Evolutionary conservation across 169 alveolate species (phyloP), one percentile per base, ranked within the genome.

Genomic region (Ichthyophthirius multifiliis): DNA sequence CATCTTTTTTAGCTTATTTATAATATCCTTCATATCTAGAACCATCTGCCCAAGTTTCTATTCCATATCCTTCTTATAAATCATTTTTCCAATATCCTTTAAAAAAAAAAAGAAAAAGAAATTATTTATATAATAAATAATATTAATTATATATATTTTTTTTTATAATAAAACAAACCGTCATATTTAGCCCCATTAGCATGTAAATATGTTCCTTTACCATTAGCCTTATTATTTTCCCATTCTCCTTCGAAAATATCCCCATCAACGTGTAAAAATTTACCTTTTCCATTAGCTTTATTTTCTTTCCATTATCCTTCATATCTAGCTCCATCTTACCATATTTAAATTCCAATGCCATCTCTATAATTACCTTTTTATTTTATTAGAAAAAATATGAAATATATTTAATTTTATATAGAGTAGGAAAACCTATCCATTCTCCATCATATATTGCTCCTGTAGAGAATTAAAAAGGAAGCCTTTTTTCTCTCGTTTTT

Each of bases 291-390:
- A 80, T 88, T 83, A 23, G 89, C 87, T 74, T 88, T 84, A 44
- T 88, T 81, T 43, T 88, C 80, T 48, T 63, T 46, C 93, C 93
- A 88, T 35, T 84, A 65, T 3, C 93, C 93, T 75, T 88, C 93
- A 76, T 88, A 88, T 48, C 75, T 67, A 12, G 87, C 85, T 0
- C 90, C 90, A 71, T 80, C 85, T 7, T 89, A 75, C 92, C 92
- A 87, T 7, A 74, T 65, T 35, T 87, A 76, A 4, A 55, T 78
- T 10, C 92, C 92, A 64, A 74, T 78, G 1, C 92, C 92, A 5
- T n/a, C n/a, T n/a, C n/a, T n/a, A n/a, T n/a, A n/a, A n/a, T n/a
- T n/a, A n/a, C n/a, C n/a, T n/a, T n/a, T n/a, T n/a, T n/a, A n/a
- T n/a, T n/a, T n/a, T n/a, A n/a, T n/a, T n/a, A n/a, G n/a, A n/a